Evolutionary conservation across 169 alveolate species (phyloP), one percentile per base, ranked within the genome.

Genomic region (Eimeria praecox): DNA sequence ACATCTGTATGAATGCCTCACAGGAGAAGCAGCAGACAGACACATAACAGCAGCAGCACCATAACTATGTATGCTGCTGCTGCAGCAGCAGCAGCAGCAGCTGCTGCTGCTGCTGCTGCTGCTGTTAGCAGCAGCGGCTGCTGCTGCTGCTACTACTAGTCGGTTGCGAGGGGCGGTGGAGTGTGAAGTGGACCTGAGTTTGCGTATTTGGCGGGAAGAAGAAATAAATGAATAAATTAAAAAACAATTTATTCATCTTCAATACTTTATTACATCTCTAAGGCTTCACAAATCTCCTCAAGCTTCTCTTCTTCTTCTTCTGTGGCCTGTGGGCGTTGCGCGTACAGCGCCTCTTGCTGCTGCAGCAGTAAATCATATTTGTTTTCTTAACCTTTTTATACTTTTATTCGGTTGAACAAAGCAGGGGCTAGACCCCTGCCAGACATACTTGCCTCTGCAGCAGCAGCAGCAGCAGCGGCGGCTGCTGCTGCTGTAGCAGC

Each of bases 71-170:
- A 46, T 46, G 82, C 52, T 18, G 85, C 52, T 5, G 86, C 52
- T 10, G 38, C 86, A 27, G 86, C 52, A 40, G 56, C 86, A 75
- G 86, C 86, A 75, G 86, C 86, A 40, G 86, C 86, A 22, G 86
- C 86, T 12, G 86, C 59, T 75, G 38, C 20, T 69, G 80, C 80
- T 69, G 80, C 80, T n/a, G 78, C 78, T 27, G 78, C 42, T 69
- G 44, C 18, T 30, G 20, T 20, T 20, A 75, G 86, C 86, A 75
- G 86, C 86, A 42, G 86, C 86, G 20, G 90, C 90, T 10, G 90
- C 90, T 9, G 90, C 90, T 46, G 90, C 90, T 82, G 90, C 90
- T 44, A 73, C 71, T 82, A 56, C 90, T 82, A 33, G 90, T 82
- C 90, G 64, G 71, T 52, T 82, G 90, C 90, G 59, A 82, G 90